Evolutionary conservation across 306 rosid species (phyloP).

Genomic region (Fragaria nilgerrensis): DNA sequence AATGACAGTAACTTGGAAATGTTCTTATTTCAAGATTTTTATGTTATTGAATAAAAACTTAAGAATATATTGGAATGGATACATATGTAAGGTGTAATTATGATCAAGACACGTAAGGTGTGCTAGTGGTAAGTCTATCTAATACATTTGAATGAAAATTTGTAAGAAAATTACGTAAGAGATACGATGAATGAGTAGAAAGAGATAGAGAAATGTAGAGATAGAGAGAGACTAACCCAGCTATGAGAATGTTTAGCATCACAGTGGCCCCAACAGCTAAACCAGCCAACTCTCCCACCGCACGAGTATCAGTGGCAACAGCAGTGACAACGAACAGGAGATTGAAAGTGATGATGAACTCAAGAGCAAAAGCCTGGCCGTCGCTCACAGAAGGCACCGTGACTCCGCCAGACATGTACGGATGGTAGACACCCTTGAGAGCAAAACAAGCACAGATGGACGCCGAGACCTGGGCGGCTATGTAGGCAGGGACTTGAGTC

Average conservation of each 20-base stretch:
- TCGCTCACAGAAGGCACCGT: conserved; percentile 56
- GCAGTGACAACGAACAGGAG: conserved; percentile 90
- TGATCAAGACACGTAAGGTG: not conserved
- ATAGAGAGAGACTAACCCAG: conserved; percentile 49
- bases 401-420: conserved; percentile 75
- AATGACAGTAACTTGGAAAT: no score
- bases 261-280: conserved; percentile 92
- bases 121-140: not conserved
- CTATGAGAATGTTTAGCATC: conserved; percentile 74
- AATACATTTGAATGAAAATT: not conserved
- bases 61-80: no score
- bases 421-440: conserved; percentile 73
- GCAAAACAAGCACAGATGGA: conserved; percentile 81
- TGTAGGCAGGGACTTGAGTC: conserved; percentile 82
- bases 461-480: conserved; percentile 73
- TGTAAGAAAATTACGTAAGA: not conserved
- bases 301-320: conserved; percentile 92
- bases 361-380: conserved; percentile 81
- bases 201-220: not conserved
- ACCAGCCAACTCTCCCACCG: conserved; percentile 92
- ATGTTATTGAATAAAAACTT: no score
- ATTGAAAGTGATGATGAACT: conserved; percentile 76
- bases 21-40: no score
- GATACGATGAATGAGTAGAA: not conserved
- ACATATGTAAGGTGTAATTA: no score